Evolutionary conservation across 2,329 filamentous ascomycete genomes (phyloP).

Genomic region (Thyridium curvatum): DNA sequence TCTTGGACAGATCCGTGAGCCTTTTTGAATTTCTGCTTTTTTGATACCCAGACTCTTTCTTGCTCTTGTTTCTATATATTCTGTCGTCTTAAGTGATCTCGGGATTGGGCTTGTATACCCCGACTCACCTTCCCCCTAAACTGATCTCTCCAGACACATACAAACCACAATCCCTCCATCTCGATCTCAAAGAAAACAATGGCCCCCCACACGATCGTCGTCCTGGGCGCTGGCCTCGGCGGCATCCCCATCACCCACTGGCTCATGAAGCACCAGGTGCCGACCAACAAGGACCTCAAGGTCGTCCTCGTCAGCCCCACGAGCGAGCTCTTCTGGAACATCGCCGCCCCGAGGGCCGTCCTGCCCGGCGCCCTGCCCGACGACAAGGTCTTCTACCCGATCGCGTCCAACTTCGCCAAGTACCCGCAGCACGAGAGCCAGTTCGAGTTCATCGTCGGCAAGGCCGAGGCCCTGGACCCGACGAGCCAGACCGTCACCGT

Average conservation of each 20-base stretch:
- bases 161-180: conserved; percentile 6
- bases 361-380: conserved; percentile 12
- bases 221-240: conserved; percentile 41
- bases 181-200: no score
- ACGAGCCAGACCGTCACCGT: conserved; percentile 35
- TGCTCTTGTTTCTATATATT: background rate
- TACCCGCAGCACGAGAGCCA: conserved; percentile 30
- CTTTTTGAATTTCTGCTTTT: no score
- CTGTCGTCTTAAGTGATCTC: no score
- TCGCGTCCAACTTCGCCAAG: conserved; percentile 38
- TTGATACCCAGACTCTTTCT: no score
- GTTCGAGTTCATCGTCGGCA: conserved; percentile 47
- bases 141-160: no score
- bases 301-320: conserved; percentile 19
- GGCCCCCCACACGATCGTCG: conserved; percentile 28
- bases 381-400: conserved; percentile 34
- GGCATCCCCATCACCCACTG: conserved; percentile 44
- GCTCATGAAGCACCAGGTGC: conserved; percentile 36
- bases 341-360: conserved; percentile 16
- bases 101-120: no score
- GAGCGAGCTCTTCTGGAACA: conserved; percentile 15
- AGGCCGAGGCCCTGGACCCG: conserved; percentile 36
- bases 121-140: no score
- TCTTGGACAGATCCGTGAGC: no score
- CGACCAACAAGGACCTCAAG: conserved; percentile 27